Percentiles rank a stretch among this genome's conserved stretches.
Conservation (phyloP, 371 early-diverging fungal species). For the Mortierella sp. region DNA sequence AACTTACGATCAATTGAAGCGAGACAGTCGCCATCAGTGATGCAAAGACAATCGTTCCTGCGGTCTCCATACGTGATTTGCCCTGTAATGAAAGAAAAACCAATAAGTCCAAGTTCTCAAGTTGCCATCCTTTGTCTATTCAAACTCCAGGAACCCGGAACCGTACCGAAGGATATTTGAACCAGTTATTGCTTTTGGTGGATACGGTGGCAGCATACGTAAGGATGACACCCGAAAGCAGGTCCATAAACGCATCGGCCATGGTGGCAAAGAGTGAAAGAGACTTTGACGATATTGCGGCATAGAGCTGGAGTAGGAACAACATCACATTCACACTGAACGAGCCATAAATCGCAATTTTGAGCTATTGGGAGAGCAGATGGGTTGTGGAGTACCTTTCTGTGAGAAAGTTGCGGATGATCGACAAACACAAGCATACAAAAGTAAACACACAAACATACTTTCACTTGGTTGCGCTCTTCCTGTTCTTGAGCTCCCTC, state of each 20-base stretch:
- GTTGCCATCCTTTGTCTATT: no score
- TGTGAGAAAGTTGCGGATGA: no score
- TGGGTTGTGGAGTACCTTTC: no score
- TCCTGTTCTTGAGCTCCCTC: conserved; percentile 46
- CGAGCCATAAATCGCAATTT: conserved; percentile 89
- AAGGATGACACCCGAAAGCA: conserved; percentile 77
- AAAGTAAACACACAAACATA: no score
- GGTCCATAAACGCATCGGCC: conserved; percentile 94
- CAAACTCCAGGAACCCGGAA: background rate
- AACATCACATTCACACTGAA: conserved; percentile 82
- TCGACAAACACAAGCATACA: no score
- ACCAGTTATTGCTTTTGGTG: conserved; percentile 63
- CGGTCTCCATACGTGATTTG: conserved; percentile 88
- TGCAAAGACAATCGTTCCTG: conserved; percentile 94
- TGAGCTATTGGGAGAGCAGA: conserved; percentile 59
- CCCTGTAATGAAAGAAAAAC: conserved; percentile 62
- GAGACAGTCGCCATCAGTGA: conserved; percentile 92
- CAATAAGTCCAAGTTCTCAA: no score
- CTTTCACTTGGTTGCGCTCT: conserved; percentile 63
- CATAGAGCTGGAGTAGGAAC: conserved; percentile 83
- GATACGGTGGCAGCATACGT: conserved; percentile 74
- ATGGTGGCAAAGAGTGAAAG: conserved; percentile 91
- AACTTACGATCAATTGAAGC: conserved; percentile 79
- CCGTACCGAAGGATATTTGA: conserved; percentile 83
- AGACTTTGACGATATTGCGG: conserved; percentile 86